Base-by-base conservation (phyloP, 345 rosid genomes). In the Nephelium lappaceum region DNA sequence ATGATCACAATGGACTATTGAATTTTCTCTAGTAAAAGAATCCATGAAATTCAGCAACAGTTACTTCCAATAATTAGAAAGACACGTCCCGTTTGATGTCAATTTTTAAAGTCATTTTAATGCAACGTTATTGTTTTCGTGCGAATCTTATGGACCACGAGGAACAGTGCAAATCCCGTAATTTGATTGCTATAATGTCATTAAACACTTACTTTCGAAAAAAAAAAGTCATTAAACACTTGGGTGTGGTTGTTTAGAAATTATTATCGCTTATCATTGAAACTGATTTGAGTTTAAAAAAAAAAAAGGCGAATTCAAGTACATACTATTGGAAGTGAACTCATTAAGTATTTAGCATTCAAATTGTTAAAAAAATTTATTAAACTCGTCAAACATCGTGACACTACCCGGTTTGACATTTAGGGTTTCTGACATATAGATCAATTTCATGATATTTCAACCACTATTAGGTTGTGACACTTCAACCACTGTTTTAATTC, bases 11-110 rank as follows among this genome's bases (percentile, higher is more conserved):
- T 31, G 38, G 11, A n/a, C 49, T 39, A 11, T 60, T 61, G 42
- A 62, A 18, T 61, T 74, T 61, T 16, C 42, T 16, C 5, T 14
- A 74, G 69, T 43, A 73, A 39, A 53, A 12, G 24, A 49, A 49
- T 14, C 14, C 53, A 41, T 39, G 16, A 2, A 60, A 23, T 11
- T 76, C 72, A 76, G 51, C 21, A 76, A 67, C 24, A 76, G 79
- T 76, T 36, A 15, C 49, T 66, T 66, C 47, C 64, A 75, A 75
- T 75, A 27, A 75, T 75, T 75, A n/a, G 65, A 76, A 76, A 38
- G 69, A 14, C 51, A 53, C n/a, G 47, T 64, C 25, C 36, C 12
- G 11, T 49, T 38, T 36, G 8, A 21, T 15, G 18, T 7, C 41
- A 11, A 4, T 36, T 75, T 36, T 47, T 10, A 11, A 7, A 16